Evolutionary conservation across 2,329 filamentous ascomycete genomes (phyloP), one percentile per base, ranked within the genome.

Genomic region (Diaporthe caulivora): DNA sequence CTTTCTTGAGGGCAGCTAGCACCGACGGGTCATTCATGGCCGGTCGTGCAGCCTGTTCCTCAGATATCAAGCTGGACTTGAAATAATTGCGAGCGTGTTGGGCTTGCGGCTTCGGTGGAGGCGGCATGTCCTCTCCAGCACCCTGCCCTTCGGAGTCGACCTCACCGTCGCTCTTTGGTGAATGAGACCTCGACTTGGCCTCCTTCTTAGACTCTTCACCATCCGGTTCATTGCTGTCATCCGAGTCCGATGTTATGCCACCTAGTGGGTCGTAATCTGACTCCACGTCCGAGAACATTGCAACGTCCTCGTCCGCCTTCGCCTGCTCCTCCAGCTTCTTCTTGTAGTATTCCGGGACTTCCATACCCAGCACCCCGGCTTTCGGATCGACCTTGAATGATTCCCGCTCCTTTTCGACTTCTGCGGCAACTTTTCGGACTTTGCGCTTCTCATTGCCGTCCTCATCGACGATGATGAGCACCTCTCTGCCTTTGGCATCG

Each of bases 1-100:
- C 96, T 81, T 95, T 95, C 83, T 95, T 94, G 78, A 99, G 88
- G 0, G 95, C 95, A 4, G 94, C 95, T 76, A 95, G 88, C 75
- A 98, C 92, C 2, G 93, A 90, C 2, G 95, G 93, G 78, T 98
- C 95, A 34, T 88, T 89, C 78, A 92, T 89, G 6, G 89, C 90
- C 1, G 89, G 87, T 2, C 84, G 84, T 74, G 86, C 87, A 62
- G 85, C 83, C 18, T 82, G 81, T 76, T 90, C 86, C 57, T 89
- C 86, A 1, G 88, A 88, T 21, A 89, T 84, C 53, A 91, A 84
- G 53, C 88, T 86, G 74, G 88, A 90, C 81, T 89, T 85, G 81
- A 93, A 93, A 80, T 92, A 93, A 79, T 91, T 92, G 74, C 85
- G 84, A 31, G 84, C 77, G n/a, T 82, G 80, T 68, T 83, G 71